phyloP scores from a whole-genome alignment of 2,329 filamentous ascomycete genomes.

The Diaporthe sp. region DNA sequence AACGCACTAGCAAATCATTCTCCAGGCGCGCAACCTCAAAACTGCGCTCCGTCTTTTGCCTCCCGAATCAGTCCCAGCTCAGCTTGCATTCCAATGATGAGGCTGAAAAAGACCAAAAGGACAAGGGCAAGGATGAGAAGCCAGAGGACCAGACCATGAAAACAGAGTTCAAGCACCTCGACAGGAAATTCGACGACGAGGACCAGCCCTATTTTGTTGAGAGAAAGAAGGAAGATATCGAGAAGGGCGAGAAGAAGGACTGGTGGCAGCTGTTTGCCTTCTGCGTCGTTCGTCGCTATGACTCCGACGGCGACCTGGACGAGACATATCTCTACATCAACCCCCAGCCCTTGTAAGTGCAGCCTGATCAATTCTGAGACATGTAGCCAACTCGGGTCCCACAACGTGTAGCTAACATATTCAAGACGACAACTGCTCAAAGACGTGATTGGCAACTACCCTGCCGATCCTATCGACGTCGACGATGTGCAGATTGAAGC shows the following conservation, averaged over 20 bases:
- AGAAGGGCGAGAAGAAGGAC: conserved; percentile 46
- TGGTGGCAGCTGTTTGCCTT: conserved; percentile 49
- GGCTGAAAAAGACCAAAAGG: conserved; percentile 37
- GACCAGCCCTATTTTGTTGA: conserved; percentile 46
- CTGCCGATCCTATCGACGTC: conserved; percentile 45
- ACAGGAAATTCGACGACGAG: conserved; percentile 48
- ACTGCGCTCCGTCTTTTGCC: conserved; percentile 23
- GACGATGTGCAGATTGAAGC: conserved; percentile 43
- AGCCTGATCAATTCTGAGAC: neutral
- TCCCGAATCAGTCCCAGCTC: conserved; percentile 1
- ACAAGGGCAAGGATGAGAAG: conserved; percentile 42
- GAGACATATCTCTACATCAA: conserved; percentile 35
- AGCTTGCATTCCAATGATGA: conserved; percentile 9
- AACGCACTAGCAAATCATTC: conserved; percentile 11
- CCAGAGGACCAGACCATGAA: conserved; percentile 46
- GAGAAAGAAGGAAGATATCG: conserved; percentile 46
- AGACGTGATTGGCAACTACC: conserved; percentile 44
- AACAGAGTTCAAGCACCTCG: conserved; percentile 49
- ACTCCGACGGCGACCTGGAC: conserved; percentile 37
- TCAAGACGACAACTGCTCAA: conserved; percentile 41
- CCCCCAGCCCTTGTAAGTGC: conserved; percentile 32
- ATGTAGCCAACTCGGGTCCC: conserved; percentile 32
- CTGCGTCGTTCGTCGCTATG: conserved; percentile 40
- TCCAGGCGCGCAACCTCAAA: conserved; percentile 33
- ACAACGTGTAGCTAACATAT: conserved; percentile 39